A percentile compares a stretch with the other conserved stretches of the same genome.
Evolutionary conservation across 2,329 filamentous ascomycete species (phyloP).

Genomic region (Fusarium agapanthi): DNA sequence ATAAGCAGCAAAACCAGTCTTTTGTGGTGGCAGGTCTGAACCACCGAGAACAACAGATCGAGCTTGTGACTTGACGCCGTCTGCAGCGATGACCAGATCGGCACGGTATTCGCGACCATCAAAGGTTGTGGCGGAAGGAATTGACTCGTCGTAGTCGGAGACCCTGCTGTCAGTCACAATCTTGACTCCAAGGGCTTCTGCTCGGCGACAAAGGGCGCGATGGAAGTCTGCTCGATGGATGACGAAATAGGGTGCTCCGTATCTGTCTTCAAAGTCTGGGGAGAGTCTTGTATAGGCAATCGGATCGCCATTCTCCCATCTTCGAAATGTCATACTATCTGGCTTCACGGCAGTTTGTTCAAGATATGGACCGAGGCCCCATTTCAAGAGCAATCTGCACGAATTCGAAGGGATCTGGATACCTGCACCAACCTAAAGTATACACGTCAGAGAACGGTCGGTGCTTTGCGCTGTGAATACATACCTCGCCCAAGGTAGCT

Average conservation of each 20-base stretch:
- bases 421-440: background rate
- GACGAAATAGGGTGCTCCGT: background rate
- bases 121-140: background rate
- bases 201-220: background rate
- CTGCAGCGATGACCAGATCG: background rate
- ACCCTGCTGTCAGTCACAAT: background rate
- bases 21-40: background rate
- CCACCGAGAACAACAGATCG: slow-evolving; percentile 1
- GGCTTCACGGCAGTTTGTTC: background rate
- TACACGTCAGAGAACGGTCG: fast-evolving
- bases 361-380: background rate
- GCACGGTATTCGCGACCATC: background rate
- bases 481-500: background rate
- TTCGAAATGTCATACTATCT: slow-evolving; percentile 1
- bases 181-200: background rate
- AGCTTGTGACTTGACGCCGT: background rate
- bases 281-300: background rate
- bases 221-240: slow-evolving; percentile 4
- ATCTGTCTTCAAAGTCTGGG: background rate
- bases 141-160: background rate
- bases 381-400: background rate
- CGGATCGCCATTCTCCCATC: background rate
- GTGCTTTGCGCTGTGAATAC: fast-evolving
- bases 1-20: background rate
- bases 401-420: slow-evolving; percentile 6